Evolutionary conservation across 1,284 basidiomycete species (phyloP), one percentile per base, ranked within the genome.

Genomic region (Moesziomyces parantarcticus): DNA sequence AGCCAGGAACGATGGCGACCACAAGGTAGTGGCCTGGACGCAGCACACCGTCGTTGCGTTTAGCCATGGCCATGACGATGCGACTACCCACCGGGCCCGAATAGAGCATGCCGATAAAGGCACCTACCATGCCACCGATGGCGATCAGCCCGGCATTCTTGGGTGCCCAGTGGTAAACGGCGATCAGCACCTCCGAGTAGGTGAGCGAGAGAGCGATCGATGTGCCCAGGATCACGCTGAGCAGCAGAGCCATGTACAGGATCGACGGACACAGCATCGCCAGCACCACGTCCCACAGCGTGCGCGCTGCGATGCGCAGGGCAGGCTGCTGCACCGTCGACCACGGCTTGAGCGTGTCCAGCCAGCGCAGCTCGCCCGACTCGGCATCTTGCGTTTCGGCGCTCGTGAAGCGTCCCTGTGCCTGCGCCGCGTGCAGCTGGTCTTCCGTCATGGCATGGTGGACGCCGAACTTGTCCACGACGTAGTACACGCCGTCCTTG

Each of bases 241-340:
- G 47, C 32, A 49, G 34, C 34, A 49, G 22, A 13, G 47, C 47
- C 47, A 49, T 49, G 47, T 49, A 49, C 47, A 49, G 13, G 47
- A 49, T 49, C 47, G 47, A 49, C 6, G 47, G 47, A 20, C 47
- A 49, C 47, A 39, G 34, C 32, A 39, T 39, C 3, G 47, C 34
- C 13, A 49, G 47, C 47, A 39, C 32, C 32, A 49, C 47, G 10
- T 49, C 47, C 18, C 47, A 29, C 10, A 49, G 47, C n/a, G 47
- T 49, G 1, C 47, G 47, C 9, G 11, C 47, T 13, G 47, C 47
- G 16, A 49, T 49, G 21, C 47, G 47, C 32, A 49, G 34, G 6
- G 47, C 47, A 11, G 47, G 47, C 34, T 29, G 47, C 21, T 49
- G 47, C 10, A 49, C 34, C 3, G 13, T 22, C 14, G 47, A 49